Percentiles rank a stretch among this genome's conserved stretches.
phyloP scores from a whole-genome alignment of 768 basidiomycete species.

The Lentinula guzmanii region DNA sequence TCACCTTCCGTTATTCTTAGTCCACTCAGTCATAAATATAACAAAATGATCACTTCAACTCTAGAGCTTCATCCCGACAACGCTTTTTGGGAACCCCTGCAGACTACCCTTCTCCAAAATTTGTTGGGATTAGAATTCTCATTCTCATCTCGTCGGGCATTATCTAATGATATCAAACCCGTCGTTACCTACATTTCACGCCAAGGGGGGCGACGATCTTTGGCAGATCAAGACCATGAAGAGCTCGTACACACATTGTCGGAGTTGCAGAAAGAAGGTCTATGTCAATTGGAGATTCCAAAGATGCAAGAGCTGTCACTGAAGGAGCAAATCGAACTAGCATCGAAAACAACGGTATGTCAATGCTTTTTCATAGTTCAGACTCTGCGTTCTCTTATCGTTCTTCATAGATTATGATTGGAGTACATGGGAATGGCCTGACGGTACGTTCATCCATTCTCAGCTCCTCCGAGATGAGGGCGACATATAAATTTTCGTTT shows the following conservation, averaged over 20 bases:
- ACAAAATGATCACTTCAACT: conserved; percentile 29
- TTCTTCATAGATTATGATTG: conserved; percentile 43
- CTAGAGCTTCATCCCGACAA: conserved; percentile 21
- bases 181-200: conserved; percentile 55
- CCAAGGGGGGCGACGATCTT: conserved; percentile 35
- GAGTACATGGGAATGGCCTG: conserved; percentile 67
- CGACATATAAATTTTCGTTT: neutral
- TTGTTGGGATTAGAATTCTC: conserved; percentile 25
- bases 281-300: conserved; percentile 41
- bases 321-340: conserved; percentile 57
- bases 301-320: conserved; percentile 38
- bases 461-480: neutral
- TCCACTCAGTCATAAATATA: conserved; percentile 20
- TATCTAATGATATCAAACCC: conserved; percentile 15
- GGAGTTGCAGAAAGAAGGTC: conserved; percentile 42
- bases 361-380: neutral
- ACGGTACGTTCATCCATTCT: conserved; percentile 27
- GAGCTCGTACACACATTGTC: conserved; percentile 40
- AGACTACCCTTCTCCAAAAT: conserved; percentile 21
- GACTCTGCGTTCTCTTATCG: neutral
- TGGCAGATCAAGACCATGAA: conserved; percentile 43
- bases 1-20: conserved; percentile 18
- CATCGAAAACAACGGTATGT: conserved; percentile 53
- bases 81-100: conserved; percentile 30
- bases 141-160: neutral